phyloP scores from a whole-genome alignment of 208 protist genomes.

The Trypanosoma caninum region DNA sequence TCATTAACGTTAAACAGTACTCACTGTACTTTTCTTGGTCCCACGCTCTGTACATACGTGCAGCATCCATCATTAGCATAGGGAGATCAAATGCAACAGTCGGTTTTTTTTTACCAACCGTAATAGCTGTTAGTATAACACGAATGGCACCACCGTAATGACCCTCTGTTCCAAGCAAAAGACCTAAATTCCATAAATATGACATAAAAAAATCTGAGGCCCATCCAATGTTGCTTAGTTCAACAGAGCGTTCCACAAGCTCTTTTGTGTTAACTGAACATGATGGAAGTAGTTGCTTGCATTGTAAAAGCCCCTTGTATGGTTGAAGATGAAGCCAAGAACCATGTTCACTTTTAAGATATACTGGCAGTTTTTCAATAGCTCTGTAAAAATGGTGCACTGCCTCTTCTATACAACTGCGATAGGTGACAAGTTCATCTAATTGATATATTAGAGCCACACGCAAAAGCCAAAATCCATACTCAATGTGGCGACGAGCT shows the following conservation, averaged over 20 bases:
- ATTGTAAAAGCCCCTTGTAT: slow-evolving; percentile 69
- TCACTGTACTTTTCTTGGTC: slow-evolving; percentile 41
- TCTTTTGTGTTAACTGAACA: slow-evolving; percentile 64
- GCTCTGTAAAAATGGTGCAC: slow-evolving; percentile 55
- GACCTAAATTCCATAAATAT: slow-evolving; percentile 60
- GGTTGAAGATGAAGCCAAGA: slow-evolving; percentile 78
- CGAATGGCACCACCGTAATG: slow-evolving; percentile 47
- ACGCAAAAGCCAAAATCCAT: slow-evolving; percentile 66
- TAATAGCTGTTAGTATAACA: slow-evolving; percentile 59
- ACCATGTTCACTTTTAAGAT: slow-evolving; percentile 72
- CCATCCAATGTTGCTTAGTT: slow-evolving; percentile 72
- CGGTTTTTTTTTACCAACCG: slow-evolving; percentile 63
- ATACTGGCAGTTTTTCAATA: slow-evolving; percentile 57
- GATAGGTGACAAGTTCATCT: slow-evolving; percentile 30
- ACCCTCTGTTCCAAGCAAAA: slow-evolving; percentile 60
- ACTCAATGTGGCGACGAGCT: slow-evolving; percentile 61
- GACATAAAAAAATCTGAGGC: slow-evolving; percentile 72
- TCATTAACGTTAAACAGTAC: slow-evolving; percentile 49
- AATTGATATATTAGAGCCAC: slow-evolving; percentile 26
- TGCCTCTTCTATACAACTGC: slow-evolving; percentile 63
- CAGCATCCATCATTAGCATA: slow-evolving; percentile 56
- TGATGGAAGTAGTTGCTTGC: slow-evolving; percentile 68
- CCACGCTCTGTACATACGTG: slow-evolving; percentile 72
- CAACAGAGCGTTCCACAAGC: slow-evolving; percentile 58
- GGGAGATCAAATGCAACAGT: slow-evolving; percentile 46